Percentiles rank a stretch among this genome's conserved stretches.
phyloP scores from a whole-genome alignment of 106 monocot species.

The Alisma plantagoaquatica region DNA sequence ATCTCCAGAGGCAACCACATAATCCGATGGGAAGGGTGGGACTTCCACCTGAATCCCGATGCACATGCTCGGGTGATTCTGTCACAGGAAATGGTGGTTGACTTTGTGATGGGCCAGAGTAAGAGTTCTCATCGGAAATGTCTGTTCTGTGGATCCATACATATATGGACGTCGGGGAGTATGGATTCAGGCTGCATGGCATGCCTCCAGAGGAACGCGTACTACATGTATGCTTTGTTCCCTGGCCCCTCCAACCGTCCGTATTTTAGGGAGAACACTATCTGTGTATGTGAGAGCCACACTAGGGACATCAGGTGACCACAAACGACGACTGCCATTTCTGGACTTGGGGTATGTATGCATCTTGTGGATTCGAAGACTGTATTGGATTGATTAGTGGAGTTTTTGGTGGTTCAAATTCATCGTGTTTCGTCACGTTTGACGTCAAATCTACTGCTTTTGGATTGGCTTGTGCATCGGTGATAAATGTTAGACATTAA shows the following conservation, averaged over 20 bases:
- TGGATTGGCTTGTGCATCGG: no score
- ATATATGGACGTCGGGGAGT: conserved; percentile 95
- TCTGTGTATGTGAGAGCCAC: conserved; percentile 75
- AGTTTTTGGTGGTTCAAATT: no score
- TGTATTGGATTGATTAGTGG: no score
- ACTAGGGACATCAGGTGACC: conserved; percentile 80
- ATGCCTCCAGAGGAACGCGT: conserved; percentile 69
- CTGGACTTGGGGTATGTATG: conserved; percentile 51
- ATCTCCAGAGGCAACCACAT: conserved; percentile 38
- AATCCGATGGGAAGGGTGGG: conserved; percentile 84
- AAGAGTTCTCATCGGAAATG: conserved; percentile 60
- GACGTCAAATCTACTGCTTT: no score
- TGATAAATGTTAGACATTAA: no score
- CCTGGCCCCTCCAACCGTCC: conserved; percentile 56
- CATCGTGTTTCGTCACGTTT: no score
- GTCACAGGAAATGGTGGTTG: conserved; percentile 29
- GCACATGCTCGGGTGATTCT: conserved; percentile 63
- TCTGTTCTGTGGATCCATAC: conserved; percentile 91
- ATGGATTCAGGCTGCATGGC: conserved; percentile 81
- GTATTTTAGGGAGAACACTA: conserved; percentile 55
- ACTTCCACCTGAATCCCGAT: conserved; percentile 74
- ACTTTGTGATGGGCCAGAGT: conserved; percentile 40
- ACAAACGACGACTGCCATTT: conserved; percentile 79
- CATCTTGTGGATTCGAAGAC: no score
- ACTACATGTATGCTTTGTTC: conserved; percentile 75